Base-by-base conservation (phyloP, 805 yeast genomes). In the Candida railenensis region DNA sequence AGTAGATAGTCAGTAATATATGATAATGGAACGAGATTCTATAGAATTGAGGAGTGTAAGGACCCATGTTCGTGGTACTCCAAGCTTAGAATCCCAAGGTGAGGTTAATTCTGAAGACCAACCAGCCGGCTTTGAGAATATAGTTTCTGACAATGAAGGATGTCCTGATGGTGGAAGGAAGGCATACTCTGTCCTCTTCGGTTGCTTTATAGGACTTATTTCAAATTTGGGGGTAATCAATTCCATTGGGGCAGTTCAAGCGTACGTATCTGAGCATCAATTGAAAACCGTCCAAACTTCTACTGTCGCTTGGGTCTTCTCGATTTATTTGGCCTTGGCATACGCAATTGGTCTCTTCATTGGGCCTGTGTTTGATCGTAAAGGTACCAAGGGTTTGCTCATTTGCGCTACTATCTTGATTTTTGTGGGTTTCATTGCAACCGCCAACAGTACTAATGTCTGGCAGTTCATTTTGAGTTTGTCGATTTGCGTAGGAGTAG, bases 381-480 rank as follows among this genome's bases (percentile, higher is more conserved):
- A 75, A 46, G 91, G 91, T 3, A 69, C 82, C 3, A 66, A 64
- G 37, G 44, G 52, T 5, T 73, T 81, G 1, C 55, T 82, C 51
- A 48, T 67, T 4, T 48, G 65, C 9, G 78, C 84, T 1, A 62
- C 80, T 0, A 36, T 66, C 0, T 55, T 78, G 11, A 65, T 73
- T 3, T 72, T 74, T 44, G 64, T 62, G 3, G 85, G 85, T 0
- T 60, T 83, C 18, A 66, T 85, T 60, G 81, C 82, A 1, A 69
- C 80, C 19, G 85, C 84, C n/a, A 73, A 68, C 47, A 74, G 85
- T 56, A 67, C 65, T 1, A 55, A 71, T 3, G 70, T 80, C 7
- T 82, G 77, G 67, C 87, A 85, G 47, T 85, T 85, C 53, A 72
- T 85, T 15, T 58, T 85, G 20, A 70, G 84, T 25, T 81, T 84